A percentile compares a stretch with the other conserved stretches of the same genome.
phyloP scores from a whole-genome alignment of 176 grass and related monocot genomes.

The Carex myosuroides region DNA sequence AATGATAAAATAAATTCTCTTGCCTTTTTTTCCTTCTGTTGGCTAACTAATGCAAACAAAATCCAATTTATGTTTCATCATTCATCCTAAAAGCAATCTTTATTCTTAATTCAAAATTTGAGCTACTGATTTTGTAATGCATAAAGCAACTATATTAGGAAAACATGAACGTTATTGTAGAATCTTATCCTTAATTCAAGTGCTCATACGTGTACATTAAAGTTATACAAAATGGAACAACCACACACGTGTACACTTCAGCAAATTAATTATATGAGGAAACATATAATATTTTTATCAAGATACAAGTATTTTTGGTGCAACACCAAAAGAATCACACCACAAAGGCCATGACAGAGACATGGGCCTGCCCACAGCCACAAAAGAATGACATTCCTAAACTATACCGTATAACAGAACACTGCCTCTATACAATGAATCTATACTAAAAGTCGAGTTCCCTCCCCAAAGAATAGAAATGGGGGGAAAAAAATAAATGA shows the following conservation, averaged over 20 bases:
- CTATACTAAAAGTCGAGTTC: slow-evolving; percentile 30
- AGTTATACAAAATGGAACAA: background rate
- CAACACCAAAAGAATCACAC: background rate
- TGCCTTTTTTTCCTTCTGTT: background rate
- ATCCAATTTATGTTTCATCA: background rate
- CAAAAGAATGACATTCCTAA: slow-evolving; percentile 16
- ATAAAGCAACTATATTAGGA: background rate
- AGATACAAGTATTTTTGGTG: background rate
- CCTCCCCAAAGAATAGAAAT: slow-evolving; percentile 28
- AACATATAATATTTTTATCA: background rate
- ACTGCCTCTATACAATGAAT: slow-evolving; percentile 36
- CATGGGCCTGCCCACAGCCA: background rate
- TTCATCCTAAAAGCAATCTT: background rate
- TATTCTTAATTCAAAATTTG: background rate
- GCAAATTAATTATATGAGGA: background rate
- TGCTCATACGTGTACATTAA: background rate
- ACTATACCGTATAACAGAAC: slow-evolving; percentile 18
- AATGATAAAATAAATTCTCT: background rate
- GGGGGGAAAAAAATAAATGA: slow-evolving; percentile 24
- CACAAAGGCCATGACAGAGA: slow-evolving; percentile 9
- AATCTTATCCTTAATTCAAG: background rate
- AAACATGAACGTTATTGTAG: background rate
- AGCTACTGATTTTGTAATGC: background rate
- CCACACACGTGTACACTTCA: background rate
- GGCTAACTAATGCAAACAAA: background rate